A percentile compares a stretch with the other conserved stretches of the same genome.
phyloP scores from a whole-genome alignment of 2,329 filamentous ascomycete species.

The Sarocladiaceae sp. region DNA sequence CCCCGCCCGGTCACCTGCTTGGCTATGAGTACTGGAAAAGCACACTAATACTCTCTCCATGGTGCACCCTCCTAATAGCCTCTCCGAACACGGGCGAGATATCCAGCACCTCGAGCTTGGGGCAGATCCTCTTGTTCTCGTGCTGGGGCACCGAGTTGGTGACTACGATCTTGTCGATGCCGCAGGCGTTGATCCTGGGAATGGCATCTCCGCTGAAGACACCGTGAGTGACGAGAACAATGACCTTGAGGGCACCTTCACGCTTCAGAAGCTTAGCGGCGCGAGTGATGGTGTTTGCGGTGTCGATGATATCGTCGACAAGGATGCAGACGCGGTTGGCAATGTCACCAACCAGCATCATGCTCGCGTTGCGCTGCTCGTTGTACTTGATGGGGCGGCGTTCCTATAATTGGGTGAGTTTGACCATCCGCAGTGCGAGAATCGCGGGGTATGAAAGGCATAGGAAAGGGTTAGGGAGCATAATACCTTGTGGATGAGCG shows the following conservation, averaged over 20 bases:
- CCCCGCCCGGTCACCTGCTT: slow-evolving; percentile 14
- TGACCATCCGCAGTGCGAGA: slow-evolving; percentile 17
- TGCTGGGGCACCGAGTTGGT: slow-evolving; percentile 93
- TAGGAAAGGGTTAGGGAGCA: slow-evolving; percentile 12
- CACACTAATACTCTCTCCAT: slow-evolving; percentile 95
- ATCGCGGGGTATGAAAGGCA: neutral
- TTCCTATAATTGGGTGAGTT: slow-evolving; percentile 52
- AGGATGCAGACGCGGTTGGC: slow-evolving; percentile 78
- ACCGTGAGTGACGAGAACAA: slow-evolving; percentile 90
- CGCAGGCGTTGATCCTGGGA: slow-evolving; percentile 86
- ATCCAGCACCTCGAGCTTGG: slow-evolving; percentile 89
- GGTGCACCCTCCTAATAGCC: slow-evolving; percentile 92
- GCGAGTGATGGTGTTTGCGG: slow-evolving; percentile 91
- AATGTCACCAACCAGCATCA: slow-evolving; percentile 93
- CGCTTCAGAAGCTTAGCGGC: slow-evolving; percentile 96
- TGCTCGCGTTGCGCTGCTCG: slow-evolving; percentile 85
- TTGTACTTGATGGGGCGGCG: slow-evolving; percentile 83
- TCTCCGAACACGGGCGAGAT: slow-evolving; percentile 88
- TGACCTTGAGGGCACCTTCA: slow-evolving; percentile 87
- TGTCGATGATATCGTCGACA: slow-evolving; percentile 92
- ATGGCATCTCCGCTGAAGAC: slow-evolving; percentile 95
- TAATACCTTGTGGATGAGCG: slow-evolving; percentile 87
- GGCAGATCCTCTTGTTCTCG: slow-evolving; percentile 72
- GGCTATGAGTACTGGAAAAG: slow-evolving; percentile 55
- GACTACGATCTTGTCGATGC: slow-evolving; percentile 88